Conservation (phyloP, 495 filamentous ascomycete genomes). For the Neurospora sp. region DNA sequence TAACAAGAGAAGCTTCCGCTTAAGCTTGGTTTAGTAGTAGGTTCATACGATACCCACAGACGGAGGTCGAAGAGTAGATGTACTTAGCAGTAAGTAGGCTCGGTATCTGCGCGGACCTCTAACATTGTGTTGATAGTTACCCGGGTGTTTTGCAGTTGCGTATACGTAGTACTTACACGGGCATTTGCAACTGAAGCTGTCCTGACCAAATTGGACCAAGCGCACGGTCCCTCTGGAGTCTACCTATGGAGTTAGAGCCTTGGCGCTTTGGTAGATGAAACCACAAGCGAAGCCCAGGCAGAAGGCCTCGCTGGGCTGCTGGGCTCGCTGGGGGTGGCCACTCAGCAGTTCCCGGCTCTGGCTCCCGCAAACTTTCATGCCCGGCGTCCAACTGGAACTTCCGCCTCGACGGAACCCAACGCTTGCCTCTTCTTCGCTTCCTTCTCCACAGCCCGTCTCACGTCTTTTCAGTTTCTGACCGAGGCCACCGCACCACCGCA, state of each 20-base stretch:
- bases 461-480: background rate
- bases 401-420: background rate
- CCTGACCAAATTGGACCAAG: background rate
- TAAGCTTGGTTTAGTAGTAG: background rate
- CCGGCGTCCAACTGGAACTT: background rate
- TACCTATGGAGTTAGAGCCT: background rate
- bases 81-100: background rate
- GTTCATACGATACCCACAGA: background rate
- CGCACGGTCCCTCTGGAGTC: background rate
- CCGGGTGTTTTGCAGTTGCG: background rate
- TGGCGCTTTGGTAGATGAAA: background rate
- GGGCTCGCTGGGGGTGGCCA: background rate
- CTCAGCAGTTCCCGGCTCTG: background rate
- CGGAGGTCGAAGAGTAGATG: background rate
- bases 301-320: background rate
- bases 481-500: background rate
- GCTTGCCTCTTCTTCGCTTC: background rate
- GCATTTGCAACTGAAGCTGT: background rate
- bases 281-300: background rate
- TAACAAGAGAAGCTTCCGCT: background rate
- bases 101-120: background rate
- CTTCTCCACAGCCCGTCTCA: background rate
- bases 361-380: background rate
- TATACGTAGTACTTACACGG: background rate
- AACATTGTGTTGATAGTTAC: background rate